Base-by-base conservation (phyloP, 129 eudicot species). In the Deinandra increscens region DNA sequence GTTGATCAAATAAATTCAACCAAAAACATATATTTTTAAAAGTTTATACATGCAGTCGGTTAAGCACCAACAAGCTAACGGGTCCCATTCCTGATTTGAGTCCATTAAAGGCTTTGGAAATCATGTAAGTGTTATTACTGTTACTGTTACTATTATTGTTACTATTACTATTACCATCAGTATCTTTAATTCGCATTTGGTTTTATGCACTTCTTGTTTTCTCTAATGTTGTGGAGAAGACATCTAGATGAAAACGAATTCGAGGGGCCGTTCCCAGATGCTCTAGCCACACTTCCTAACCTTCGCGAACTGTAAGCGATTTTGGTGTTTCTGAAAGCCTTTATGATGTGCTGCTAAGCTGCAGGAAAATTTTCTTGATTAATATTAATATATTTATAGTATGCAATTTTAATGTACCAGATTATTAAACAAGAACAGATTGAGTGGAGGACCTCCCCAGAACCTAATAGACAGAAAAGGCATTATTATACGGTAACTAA, bases 11-110 rank as follows among this genome's bases (percentile, higher is more conserved):
- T 33, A 18, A 61, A 7, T 18, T 18, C 29, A 58, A 13, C 18
- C 3, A 15, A n/a, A 33, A 31, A 71, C 4, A 31, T 23, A 23
- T n/a, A 51, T 9, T 10, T n/a, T 22, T 12, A 78, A 18, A 39
- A 34, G 2, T 55, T 46, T 22, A 41, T 48, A 3, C 43, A 18
- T 69, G 56, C 77, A 92, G 98, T 36, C 79, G 83, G 86, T 78
- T 92, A 45, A 86, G 89, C 56, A 75, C 14, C 43, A 88, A 92
- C 82, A 79, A 74, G 72, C 84, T 92, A 37, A 53, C 83, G 5
- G 98, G 98, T 29, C 37, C 71, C 48, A 81, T 92, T 60, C 98
- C 91, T 6, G 87, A 92, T 72, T 45, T 92, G 83, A 76, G 91
- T 64, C 39, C 73, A 29, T 5, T 86, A 76, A 74, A 71, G 53